phyloP scores from a whole-genome alignment of 208 protist genomes.

The Zelonia costaricensis region DNA sequence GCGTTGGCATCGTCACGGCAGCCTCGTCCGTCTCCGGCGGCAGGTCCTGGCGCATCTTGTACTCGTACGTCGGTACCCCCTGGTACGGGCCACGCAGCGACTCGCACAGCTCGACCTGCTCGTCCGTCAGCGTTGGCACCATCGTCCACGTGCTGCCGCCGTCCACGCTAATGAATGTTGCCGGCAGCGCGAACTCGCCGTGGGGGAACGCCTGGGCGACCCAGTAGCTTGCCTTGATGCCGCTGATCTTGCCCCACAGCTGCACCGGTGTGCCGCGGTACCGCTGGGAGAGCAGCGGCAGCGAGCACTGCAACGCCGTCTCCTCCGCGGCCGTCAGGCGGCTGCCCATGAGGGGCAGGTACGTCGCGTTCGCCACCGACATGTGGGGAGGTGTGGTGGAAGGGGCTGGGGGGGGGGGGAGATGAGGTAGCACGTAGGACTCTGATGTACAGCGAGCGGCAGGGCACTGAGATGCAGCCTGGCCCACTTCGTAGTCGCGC shows the following conservation, averaged over 20 bases:
- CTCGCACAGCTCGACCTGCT: slow-evolving; percentile 82
- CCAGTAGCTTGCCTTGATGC: slow-evolving; percentile 73
- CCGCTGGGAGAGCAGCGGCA: slow-evolving; percentile 69
- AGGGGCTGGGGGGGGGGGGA: no score
- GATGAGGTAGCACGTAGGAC: no score
- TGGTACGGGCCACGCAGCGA: slow-evolving; percentile 81
- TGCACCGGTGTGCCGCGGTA: slow-evolving; percentile 52
- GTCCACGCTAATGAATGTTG: slow-evolving; percentile 82
- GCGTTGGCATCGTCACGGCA: slow-evolving; percentile 40
- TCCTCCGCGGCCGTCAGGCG: slow-evolving; percentile 65
- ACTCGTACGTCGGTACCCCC: slow-evolving; percentile 78
- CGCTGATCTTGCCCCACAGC: slow-evolving; percentile 86
- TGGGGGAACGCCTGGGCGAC: slow-evolving; percentile 63
- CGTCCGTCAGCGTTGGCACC: slow-evolving; percentile 56
- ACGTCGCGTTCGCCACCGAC: slow-evolving; percentile 55
- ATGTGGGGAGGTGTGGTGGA: no score
- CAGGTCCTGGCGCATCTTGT: slow-evolving; percentile 84
- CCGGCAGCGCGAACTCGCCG: slow-evolving; percentile 61
- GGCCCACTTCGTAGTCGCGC: no score
- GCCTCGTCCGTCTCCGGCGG: slow-evolving; percentile 70
- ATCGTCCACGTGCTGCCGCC: slow-evolving; percentile 77
- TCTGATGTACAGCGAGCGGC: no score
- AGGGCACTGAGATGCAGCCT: no score
- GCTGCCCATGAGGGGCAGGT: slow-evolving; percentile 59
- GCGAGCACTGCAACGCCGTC: slow-evolving; percentile 76